A percentile compares a stretch with the other conserved stretches of the same genome.
These are phyloP conservation scores for Scutellaria galericulata DNA, from an alignment of 257 asterid species.

Conservation along the genomic window DNA sequence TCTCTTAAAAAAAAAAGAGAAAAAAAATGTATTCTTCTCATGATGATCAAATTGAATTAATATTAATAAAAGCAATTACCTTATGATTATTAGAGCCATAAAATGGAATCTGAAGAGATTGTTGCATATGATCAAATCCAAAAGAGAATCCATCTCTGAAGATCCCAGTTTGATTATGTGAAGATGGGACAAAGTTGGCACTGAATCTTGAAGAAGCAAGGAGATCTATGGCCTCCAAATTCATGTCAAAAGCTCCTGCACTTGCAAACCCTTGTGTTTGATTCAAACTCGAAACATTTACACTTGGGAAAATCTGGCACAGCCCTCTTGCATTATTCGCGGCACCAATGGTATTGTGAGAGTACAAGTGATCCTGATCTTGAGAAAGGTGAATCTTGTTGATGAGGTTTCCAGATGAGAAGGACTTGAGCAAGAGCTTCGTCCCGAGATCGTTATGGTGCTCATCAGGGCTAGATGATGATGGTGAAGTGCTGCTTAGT, in stretches of 20 bases:
- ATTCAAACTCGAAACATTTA: constrained; percentile 46
- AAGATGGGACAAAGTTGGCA: constrained; percentile 40
- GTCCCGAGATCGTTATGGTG: constrained; percentile 34
- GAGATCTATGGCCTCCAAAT: constrained; percentile 71
- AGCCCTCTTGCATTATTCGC: constrained; percentile 35
- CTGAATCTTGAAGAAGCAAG: constrained; percentile 58
- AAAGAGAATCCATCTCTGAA: constrained; percentile 38
- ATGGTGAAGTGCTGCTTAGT: constrained; percentile 36
- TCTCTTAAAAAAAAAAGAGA: background rate
- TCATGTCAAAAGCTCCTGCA: constrained; percentile 51
- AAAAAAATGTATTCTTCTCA: background rate
- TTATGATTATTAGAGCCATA: constrained; percentile 25
- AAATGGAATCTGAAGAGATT: constrained; percentile 46
- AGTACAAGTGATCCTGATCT: constrained; percentile 37
- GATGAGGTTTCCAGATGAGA: constrained; percentile 46
- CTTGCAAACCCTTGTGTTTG: constrained; percentile 30
- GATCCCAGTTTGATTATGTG: constrained; percentile 47
- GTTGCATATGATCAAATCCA: constrained; percentile 56
- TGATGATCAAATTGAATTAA: background rate
- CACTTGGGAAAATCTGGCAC: constrained; percentile 61
- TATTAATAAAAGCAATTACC: background rate
- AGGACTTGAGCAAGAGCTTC: constrained; percentile 51
- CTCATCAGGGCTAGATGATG: constrained; percentile 37
- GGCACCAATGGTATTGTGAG: background rate
- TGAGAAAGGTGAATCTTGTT: constrained; percentile 27